Conservation (phyloP, 805 yeast genomes). For the Lipomyces orientalis region DNA sequence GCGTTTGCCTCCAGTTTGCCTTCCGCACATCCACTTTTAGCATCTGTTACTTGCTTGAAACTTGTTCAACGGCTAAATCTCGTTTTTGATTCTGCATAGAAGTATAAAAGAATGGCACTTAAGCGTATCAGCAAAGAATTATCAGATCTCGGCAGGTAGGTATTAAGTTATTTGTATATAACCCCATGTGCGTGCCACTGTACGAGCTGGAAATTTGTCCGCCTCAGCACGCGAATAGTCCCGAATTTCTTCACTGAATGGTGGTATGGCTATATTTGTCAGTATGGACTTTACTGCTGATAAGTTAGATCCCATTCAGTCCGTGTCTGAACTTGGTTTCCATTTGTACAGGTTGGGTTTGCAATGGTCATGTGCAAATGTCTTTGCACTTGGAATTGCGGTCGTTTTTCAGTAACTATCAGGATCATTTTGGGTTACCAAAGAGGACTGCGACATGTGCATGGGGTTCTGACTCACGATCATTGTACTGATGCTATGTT, state of each 20-base stretch:
- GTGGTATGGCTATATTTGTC: neutral
- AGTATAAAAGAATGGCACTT: conserved; percentile 62
- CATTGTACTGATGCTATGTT: conserved; percentile 9
- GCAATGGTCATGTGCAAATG: conserved; percentile 1
- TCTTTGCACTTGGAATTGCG: neutral
- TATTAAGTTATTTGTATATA: conserved; percentile 38
- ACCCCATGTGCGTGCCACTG: neutral
- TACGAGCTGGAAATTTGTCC: neutral
- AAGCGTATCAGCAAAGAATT: conserved; percentile 97
- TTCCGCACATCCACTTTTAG: conserved; percentile 1
- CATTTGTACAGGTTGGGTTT: neutral
- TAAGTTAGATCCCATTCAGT: neutral
- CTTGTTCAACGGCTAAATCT: neutral
- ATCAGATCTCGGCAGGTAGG: conserved; percentile 91
- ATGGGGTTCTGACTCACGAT: conserved; percentile 1
- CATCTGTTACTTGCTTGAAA: neutral
- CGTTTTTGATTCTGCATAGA: neutral
- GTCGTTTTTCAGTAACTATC: neutral
- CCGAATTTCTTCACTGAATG: neutral
- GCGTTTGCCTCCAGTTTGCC: conserved; percentile 4
- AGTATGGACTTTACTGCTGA: neutral
- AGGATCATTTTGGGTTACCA: neutral
- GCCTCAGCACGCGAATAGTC: neutral
- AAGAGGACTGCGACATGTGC: neutral
- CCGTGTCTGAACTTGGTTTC: neutral